These are phyloP conservation scores for Passiflora organensis DNA, from an alignment of 345 rosid genomes.

Conservation along the genomic window DNA sequence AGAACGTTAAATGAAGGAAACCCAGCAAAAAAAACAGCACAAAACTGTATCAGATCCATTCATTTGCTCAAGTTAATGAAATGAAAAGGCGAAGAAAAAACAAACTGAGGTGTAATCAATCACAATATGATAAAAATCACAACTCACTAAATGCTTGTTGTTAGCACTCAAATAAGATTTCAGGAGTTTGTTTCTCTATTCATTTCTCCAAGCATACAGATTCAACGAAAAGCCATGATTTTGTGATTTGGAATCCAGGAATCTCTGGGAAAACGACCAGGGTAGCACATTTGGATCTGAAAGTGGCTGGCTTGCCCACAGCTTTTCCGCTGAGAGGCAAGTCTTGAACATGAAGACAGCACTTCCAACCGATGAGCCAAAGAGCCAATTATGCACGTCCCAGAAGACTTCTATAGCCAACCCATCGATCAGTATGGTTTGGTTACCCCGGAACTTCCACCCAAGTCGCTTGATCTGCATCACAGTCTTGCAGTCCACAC, in stretches of 20 bases:
- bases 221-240: constrained; percentile 69
- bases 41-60: constrained; percentile 30
- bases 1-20: constrained; percentile 20
- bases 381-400: constrained; percentile 95
- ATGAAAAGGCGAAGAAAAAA: constrained; percentile 16
- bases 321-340: constrained; percentile 64
- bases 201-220: constrained; percentile 91
- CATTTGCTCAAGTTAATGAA: constrained; percentile 26
- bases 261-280: constrained; percentile 62
- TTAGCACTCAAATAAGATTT: constrained; percentile 39
- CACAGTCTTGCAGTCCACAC: constrained; percentile 65
- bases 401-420: constrained; percentile 73
- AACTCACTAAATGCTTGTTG: constrained; percentile 36
- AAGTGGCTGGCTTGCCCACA: constrained; percentile 54
- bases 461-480: constrained; percentile 72
- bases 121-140: constrained; percentile 42
- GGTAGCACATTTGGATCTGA: constrained; percentile 41
- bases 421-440: constrained; percentile 70
- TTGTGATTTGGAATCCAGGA: constrained; percentile 53
- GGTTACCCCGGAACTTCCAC: constrained; percentile 91
- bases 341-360: constrained; percentile 94
- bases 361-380: constrained; percentile 57
- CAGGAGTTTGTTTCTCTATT: constrained; percentile 40
- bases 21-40: constrained; percentile 13
- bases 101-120: constrained; percentile 33